These are phyloP conservation scores for Penicillium maclennaniae DNA, from an alignment of 495 filamentous ascomycete genomes.

Conservation along the genomic window DNA sequence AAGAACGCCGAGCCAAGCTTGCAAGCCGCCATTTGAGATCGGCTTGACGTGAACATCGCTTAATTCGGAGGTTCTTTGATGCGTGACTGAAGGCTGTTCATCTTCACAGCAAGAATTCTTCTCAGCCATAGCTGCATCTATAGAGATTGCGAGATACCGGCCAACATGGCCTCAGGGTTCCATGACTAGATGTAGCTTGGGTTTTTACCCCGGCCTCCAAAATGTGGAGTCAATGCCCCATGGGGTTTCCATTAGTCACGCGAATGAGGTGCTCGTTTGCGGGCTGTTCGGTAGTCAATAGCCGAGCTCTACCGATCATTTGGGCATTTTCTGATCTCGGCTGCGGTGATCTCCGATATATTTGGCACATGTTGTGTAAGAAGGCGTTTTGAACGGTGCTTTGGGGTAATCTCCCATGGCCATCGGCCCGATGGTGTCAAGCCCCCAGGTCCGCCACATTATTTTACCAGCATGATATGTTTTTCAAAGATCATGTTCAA, in stretches of 20 bases:
- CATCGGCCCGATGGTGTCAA: too few species aligned
- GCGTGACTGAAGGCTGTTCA: background rate
- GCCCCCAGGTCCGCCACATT: too few species aligned
- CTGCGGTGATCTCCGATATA: constrained; percentile 8
- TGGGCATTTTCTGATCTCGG: background rate
- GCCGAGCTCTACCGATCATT: constrained; percentile 27
- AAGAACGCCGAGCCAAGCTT: constrained; percentile 28
- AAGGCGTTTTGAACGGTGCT: too few species aligned
- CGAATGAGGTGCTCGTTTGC: constrained; percentile 14
- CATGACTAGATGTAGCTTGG: constrained; percentile 4
- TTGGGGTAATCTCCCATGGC: too few species aligned
- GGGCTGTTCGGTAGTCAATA: constrained; percentile 22
- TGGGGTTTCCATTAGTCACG: constrained; percentile 26
- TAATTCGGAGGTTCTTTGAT: background rate
- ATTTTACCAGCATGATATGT: too few species aligned
- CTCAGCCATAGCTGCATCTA: constrained; percentile 5
- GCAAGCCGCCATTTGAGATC: constrained; percentile 19
- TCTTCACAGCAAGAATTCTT: constrained; percentile 1
- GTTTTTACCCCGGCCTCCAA: constrained; percentile 10
- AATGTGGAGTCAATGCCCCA: constrained; percentile 9
- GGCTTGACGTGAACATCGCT: background rate
- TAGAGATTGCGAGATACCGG: background rate
- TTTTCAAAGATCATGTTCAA: too few species aligned
- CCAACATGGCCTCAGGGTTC: background rate
- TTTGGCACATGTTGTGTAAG: background rate